A percentile compares a stretch with the other conserved stretches of the same genome.
phyloP scores from a whole-genome alignment of 2,329 filamentous ascomycete genomes.

The Cyclaneusma minus region DNA sequence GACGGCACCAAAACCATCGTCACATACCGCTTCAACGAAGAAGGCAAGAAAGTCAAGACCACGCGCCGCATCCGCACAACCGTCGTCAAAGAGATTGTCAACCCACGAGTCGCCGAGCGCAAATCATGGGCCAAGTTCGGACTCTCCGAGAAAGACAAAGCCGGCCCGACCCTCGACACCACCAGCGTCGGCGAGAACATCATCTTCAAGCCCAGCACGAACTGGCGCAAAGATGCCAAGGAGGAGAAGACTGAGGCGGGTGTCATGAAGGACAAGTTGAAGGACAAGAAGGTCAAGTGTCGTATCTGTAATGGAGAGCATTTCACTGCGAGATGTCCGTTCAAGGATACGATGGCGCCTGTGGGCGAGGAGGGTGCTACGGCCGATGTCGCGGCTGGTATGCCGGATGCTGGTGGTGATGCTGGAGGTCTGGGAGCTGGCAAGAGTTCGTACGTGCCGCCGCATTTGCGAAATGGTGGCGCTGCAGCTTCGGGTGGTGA shows the following conservation, averaged over 20 bases:
- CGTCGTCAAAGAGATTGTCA: conserved; percentile 82
- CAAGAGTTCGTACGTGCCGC: conserved; percentile 84
- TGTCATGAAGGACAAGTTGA: conserved; percentile 67
- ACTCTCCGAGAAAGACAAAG: conserved; percentile 66
- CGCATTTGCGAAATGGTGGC: conserved; percentile 65
- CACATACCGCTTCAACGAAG: conserved; percentile 78
- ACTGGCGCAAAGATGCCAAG: conserved; percentile 85
- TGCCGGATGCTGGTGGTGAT: conserved; percentile 24
- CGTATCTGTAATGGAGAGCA: conserved; percentile 98
- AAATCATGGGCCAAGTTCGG: conserved; percentile 92
- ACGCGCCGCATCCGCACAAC: conserved; percentile 90
- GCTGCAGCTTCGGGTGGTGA: conserved; percentile 48
- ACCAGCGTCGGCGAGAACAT: conserved; percentile 96
- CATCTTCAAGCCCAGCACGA: conserved; percentile 80
- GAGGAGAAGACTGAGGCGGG: conserved; percentile 66
- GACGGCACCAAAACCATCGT: conserved; percentile 96
- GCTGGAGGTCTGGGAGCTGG: conserved; percentile 45
- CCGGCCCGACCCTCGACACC: conserved; percentile 75
- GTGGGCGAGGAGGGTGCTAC: conserved; percentile 43
- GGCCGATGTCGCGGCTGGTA: conserved; percentile 36
- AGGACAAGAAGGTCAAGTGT: conserved; percentile 99
- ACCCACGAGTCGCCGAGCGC: conserved; percentile 90
- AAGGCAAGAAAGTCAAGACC: conserved; percentile 92
- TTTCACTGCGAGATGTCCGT: conserved; percentile 97
- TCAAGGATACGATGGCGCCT: conserved; percentile 98